These are phyloP conservation scores for Ramaria sp. DNA, from an alignment of 768 basidiomycete genomes.

Conservation along the genomic window DNA sequence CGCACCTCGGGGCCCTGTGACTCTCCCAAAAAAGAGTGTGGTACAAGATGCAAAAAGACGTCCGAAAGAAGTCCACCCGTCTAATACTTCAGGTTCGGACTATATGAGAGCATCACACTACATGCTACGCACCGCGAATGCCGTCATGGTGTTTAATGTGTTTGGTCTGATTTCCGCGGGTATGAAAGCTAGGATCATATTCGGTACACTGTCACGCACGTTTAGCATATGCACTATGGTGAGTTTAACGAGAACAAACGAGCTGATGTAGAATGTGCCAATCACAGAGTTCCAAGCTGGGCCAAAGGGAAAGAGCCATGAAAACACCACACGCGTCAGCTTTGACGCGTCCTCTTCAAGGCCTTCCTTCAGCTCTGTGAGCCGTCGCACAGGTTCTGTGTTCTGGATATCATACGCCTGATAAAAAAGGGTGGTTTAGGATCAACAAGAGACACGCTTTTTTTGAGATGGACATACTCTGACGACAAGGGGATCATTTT, in stretches of 20 bases:
- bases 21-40: constrained; percentile 88
- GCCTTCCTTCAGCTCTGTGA: constrained; percentile 48
- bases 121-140: constrained; percentile 61
- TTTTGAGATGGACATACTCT: not conserved
- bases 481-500: not conserved
- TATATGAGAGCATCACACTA: not conserved
- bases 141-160: constrained; percentile 89
- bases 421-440: not conserved
- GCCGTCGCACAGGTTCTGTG: constrained; percentile 30
- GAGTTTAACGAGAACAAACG: constrained; percentile 41
- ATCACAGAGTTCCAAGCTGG: constrained; percentile 87
- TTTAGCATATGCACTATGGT: not conserved
- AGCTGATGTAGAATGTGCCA: constrained; percentile 94
- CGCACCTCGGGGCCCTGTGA: constrained; percentile 61
- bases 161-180: constrained; percentile 76
- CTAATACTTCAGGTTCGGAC: constrained; percentile 22
- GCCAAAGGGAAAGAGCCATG: constrained; percentile 79
- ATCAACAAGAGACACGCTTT: not conserved
- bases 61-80: constrained; percentile 89
- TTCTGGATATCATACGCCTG: constrained; percentile 35
- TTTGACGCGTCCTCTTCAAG: constrained; percentile 59
- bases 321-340: constrained; percentile 69
- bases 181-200: constrained; percentile 91
- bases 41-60: constrained; percentile 85
- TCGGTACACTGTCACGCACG: constrained; percentile 56